Evolutionary conservation across 2,329 filamentous ascomycete species (phyloP).

Genomic region (Ophiocordyceps camponoti-leonardi): DNA sequence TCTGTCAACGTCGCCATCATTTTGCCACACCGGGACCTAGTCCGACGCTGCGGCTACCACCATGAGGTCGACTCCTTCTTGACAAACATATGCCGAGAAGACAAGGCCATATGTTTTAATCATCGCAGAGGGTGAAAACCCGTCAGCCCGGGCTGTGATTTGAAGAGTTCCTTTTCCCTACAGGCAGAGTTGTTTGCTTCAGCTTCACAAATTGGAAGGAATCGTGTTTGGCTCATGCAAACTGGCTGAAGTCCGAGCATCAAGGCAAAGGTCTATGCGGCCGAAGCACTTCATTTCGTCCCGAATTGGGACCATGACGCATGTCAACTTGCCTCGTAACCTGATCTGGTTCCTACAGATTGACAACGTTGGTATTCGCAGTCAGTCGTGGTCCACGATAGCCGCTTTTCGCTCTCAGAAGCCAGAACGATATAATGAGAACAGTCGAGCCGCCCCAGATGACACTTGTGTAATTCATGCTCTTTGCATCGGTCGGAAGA

Average conservation of each 20-base stretch:
- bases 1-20: not conserved
- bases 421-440: not conserved
- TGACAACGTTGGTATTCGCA: no score
- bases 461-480: slow-evolving; percentile 35
- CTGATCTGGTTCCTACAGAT: not conserved
- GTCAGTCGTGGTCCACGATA: not conserved
- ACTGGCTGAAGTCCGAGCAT: not conserved
- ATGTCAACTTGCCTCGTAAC: not conserved
- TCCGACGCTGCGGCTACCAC: no score
- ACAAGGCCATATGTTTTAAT: no score
- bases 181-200: no score
- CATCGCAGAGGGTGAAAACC: no score
- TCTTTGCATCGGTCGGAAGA: slow-evolving; percentile 23
- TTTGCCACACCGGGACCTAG: not conserved
- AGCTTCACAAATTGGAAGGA: no score
- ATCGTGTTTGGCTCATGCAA: no score
- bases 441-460: slow-evolving; percentile 20
- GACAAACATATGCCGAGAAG: no score
- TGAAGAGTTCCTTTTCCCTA: no score
- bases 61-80: no score
- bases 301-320: no score
- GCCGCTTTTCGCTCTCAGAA: not conserved
- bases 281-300: not conserved
- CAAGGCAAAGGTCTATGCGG: not conserved
- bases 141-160: no score